phyloP scores from a whole-genome alignment of 768 basidiomycete species.

The Amyloporia xantha region DNA sequence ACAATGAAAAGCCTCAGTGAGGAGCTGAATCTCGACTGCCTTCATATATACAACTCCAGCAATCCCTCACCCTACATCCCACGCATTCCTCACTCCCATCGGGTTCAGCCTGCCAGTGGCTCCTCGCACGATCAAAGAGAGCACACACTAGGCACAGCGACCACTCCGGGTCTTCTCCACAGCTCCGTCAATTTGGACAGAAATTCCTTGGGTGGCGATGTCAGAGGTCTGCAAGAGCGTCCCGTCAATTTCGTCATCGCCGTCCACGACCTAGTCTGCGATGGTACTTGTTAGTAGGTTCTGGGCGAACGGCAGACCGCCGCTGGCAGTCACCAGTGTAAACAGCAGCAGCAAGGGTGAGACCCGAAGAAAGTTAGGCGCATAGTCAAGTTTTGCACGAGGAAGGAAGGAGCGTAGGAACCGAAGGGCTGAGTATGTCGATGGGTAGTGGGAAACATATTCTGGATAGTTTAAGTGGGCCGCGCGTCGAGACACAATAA shows the following conservation, averaged over 20 bases:
- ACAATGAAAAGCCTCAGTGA: too few relatives aligned
- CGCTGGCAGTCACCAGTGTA: conserved; percentile 52
- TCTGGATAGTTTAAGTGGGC: conserved; percentile 40
- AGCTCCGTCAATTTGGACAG: conserved; percentile 14
- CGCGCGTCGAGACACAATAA: conserved; percentile 1
- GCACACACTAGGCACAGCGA: conserved; percentile 71
- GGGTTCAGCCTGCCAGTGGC: conserved; percentile 8
- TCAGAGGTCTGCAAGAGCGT: conserved; percentile 41
- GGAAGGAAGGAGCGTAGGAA: conserved; percentile 50
- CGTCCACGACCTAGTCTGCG: conserved; percentile 33
- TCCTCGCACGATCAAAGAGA: conserved; percentile 36
- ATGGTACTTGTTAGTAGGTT: conserved; percentile 35
- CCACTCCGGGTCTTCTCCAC: conserved; percentile 41
- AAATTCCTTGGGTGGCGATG: conserved; percentile 37
- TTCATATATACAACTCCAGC: conserved; percentile 26
- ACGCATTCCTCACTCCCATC: conserved; percentile 18
- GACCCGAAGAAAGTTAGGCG: conserved; percentile 78
- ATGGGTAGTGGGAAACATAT: conserved; percentile 30
- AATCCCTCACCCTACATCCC: conserved; percentile 24
- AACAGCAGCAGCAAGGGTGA: conserved; percentile 34
- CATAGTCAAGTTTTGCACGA: conserved; percentile 52
- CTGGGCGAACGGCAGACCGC: conserved; percentile 35
- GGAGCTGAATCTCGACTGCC: too few relatives aligned
- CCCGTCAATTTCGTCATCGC: conserved; percentile 29
- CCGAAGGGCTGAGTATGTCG: conserved; percentile 41